phyloP scores from a whole-genome alignment of 768 basidiomycete genomes.

The Cystoderma amianthinum region DNA sequence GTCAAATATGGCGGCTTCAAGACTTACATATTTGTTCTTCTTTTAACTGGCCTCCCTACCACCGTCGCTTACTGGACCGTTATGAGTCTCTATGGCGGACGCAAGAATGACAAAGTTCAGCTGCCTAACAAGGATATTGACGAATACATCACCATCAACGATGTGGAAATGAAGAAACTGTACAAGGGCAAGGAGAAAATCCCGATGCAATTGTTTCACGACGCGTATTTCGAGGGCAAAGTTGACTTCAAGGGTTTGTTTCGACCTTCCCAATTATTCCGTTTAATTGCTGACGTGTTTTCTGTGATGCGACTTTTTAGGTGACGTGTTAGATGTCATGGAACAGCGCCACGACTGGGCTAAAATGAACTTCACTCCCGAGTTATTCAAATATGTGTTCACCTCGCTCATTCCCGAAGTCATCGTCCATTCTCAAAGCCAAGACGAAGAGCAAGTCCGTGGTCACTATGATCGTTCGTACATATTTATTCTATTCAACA shows the following conservation, averaged over 20 bases:
- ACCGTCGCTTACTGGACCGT: slow-evolving; percentile 86
- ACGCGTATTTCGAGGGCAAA: slow-evolving; percentile 95
- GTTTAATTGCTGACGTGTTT: slow-evolving; percentile 6
- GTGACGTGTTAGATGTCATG: slow-evolving; percentile 88
- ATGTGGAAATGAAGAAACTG: slow-evolving; percentile 67
- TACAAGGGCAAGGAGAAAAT: slow-evolving; percentile 89
- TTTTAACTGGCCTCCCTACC: slow-evolving; percentile 70
- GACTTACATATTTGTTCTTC: slow-evolving; percentile 75
- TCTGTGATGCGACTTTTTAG: slow-evolving; percentile 28
- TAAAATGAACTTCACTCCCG: slow-evolving; percentile 82
- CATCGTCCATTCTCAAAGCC: slow-evolving; percentile 79
- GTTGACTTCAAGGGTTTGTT: slow-evolving; percentile 87
- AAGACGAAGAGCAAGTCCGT: slow-evolving; percentile 94
- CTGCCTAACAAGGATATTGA: slow-evolving; percentile 84
- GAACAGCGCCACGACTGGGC: slow-evolving; percentile 97
- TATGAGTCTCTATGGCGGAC: slow-evolving; percentile 73
- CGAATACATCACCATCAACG: slow-evolving; percentile 88
- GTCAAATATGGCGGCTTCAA: slow-evolving; percentile 81
- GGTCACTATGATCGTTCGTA: slow-evolving; percentile 88
- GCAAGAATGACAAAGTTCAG: slow-evolving; percentile 79
- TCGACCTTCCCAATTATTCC: slow-evolving; percentile 6
- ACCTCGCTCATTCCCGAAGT: slow-evolving; percentile 88
- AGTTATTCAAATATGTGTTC: slow-evolving; percentile 93
- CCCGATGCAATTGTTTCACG: slow-evolving; percentile 96
- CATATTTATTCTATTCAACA: slow-evolving; percentile 3